Percentiles rank a stretch among this genome's conserved stretches.
phyloP scores from a whole-genome alignment of 2,329 filamentous ascomycete genomes.

The Lachnellula hyalina region DNA sequence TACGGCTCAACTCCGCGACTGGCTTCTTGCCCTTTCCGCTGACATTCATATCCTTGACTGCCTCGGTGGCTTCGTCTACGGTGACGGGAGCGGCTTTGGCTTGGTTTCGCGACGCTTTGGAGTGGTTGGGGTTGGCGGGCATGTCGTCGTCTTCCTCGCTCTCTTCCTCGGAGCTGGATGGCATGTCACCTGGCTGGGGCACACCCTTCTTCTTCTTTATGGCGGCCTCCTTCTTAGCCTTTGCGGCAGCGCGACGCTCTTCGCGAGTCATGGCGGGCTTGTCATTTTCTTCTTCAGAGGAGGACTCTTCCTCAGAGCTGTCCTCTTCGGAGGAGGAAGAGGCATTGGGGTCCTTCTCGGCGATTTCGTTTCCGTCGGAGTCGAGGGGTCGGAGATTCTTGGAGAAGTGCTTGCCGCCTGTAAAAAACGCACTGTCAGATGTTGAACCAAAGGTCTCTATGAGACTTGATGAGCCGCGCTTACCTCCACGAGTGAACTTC shows the following conservation, averaged over 20 bases:
- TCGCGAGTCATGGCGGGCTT: slow-evolving; percentile 68
- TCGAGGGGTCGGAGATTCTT: slow-evolving; percentile 84
- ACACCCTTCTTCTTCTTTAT: slow-evolving; percentile 68
- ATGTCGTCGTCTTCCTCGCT: slow-evolving; percentile 54
- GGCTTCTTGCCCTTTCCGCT: slow-evolving; percentile 37
- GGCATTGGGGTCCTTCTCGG: slow-evolving; percentile 63
- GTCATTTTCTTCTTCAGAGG: slow-evolving; percentile 41
- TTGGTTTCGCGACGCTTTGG: slow-evolving; percentile 63
- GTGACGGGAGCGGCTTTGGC: slow-evolving; percentile 36
- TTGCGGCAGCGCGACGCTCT: slow-evolving; percentile 79
- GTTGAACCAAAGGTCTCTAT: not conserved
- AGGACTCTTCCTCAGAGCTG: slow-evolving; percentile 45
- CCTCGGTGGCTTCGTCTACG: slow-evolving; percentile 49
- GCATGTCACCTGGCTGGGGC: slow-evolving; percentile 81
- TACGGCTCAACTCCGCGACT: slow-evolving; percentile 53
- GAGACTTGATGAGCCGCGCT: slow-evolving; percentile 23
- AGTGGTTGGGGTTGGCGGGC: slow-evolving; percentile 91
- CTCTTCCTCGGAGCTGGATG: slow-evolving; percentile 61
- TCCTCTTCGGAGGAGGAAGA: slow-evolving; percentile 47
- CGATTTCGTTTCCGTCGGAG: slow-evolving; percentile 79
- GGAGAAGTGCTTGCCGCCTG: slow-evolving; percentile 94
- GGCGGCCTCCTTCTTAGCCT: slow-evolving; percentile 86
- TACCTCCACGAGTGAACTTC: slow-evolving; percentile 90
- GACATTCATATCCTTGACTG: slow-evolving; percentile 49
- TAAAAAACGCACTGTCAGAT: slow-evolving; percentile 18